Conservation (phyloP, 78 protist genomes). For the Guillardia theta region DNA sequence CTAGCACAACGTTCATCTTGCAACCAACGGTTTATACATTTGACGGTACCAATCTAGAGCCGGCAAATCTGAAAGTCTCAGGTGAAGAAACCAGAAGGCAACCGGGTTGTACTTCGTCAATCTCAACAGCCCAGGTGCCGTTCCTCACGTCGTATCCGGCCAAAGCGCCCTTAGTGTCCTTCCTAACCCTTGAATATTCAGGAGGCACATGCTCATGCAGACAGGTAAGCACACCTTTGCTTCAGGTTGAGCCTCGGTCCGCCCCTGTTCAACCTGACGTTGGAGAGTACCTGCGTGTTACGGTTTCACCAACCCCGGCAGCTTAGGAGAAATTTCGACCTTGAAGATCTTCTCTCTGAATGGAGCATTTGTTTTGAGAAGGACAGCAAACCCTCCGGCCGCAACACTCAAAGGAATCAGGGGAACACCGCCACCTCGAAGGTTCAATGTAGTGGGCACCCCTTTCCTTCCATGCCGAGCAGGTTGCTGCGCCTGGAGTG, state of each 20-base stretch:
- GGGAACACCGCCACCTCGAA: too few relatives aligned
- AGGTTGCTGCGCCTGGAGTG: too few relatives aligned
- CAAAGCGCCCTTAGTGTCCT: neutral
- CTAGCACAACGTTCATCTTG: neutral
- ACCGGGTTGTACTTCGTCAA: neutral
- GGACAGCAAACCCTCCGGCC: too few relatives aligned
- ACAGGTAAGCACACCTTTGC: neutral
- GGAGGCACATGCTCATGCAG: neutral
- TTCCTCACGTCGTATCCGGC: neutral
- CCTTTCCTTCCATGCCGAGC: too few relatives aligned
- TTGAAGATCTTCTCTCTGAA: too few relatives aligned
- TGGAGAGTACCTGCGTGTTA: neutral
- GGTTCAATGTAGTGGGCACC: too few relatives aligned
- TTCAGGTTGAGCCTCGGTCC: neutral
- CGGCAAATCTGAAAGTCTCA: slow-evolving; percentile 3
- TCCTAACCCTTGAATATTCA: neutral
- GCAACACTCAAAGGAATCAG: too few relatives aligned
- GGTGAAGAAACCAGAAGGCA: slow-evolving; percentile 18
- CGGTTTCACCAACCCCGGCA: too few relatives aligned
- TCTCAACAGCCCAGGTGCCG: slow-evolving; percentile 5
- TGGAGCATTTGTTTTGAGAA: too few relatives aligned
- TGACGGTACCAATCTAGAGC: neutral
- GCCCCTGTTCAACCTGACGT: neutral
- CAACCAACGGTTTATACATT: neutral
- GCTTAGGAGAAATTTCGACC: too few relatives aligned